phyloP scores from a whole-genome alignment of 1,139 yeast genomes.

The Protomyces inundatus region DNA sequence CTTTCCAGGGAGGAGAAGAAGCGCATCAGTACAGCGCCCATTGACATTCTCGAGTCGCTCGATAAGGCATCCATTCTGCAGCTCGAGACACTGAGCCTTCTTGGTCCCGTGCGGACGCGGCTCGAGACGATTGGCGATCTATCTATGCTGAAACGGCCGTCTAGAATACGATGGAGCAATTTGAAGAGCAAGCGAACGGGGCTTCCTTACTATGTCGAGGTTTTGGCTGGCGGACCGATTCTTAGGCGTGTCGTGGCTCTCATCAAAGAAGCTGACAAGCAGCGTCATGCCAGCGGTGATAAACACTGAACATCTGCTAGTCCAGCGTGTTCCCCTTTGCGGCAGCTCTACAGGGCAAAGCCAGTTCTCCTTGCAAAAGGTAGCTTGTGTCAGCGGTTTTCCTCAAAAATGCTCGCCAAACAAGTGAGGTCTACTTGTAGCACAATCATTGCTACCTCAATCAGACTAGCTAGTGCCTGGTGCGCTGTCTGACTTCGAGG shows the following conservation, averaged over 20 bases:
- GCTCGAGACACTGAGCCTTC: slow-evolving; percentile 5
- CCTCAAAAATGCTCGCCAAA: too few species aligned
- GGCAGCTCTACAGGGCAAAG: too few species aligned
- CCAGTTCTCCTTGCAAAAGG: too few species aligned
- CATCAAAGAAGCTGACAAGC: not conserved
- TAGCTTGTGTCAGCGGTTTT: too few species aligned
- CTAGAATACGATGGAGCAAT: slow-evolving; percentile 12
- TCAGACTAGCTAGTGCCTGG: too few species aligned
- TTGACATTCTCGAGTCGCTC: slow-evolving; percentile 9
- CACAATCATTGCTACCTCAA: too few species aligned
- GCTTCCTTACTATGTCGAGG: slow-evolving; percentile 6
- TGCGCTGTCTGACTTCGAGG: too few species aligned
- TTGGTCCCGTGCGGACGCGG: not conserved
- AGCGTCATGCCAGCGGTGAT: too few species aligned
- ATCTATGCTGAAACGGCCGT: not conserved
- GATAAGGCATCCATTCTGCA: not conserved
- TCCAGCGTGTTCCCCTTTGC: too few species aligned
- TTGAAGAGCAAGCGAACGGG: slow-evolving; percentile 5
- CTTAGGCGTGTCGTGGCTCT: slow-evolving; percentile 1
- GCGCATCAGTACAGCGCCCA: slow-evolving; percentile 1
- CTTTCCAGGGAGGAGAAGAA: not conserved
- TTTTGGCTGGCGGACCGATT: slow-evolving; percentile 10
- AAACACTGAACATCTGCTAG: too few species aligned
- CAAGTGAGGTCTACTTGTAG: too few species aligned
- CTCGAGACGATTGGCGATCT: slow-evolving; percentile 6